Evolutionary conservation across 2,329 filamentous ascomycete genomes (phyloP), one percentile per base, ranked within the genome.

Genomic region (Colletotrichum sp.): DNA sequence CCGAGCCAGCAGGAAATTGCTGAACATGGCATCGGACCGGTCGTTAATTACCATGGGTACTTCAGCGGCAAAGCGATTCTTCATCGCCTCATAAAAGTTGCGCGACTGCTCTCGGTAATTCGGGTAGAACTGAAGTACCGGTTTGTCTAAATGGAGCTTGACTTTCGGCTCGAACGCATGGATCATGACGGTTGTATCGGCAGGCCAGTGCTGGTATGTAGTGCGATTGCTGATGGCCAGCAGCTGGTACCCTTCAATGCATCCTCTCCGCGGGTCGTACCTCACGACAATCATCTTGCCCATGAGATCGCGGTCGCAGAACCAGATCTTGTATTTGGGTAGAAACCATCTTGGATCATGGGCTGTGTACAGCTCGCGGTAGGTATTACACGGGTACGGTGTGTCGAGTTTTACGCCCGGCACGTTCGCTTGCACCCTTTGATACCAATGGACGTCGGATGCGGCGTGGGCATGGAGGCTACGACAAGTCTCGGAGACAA

Each of bases 281-380:
- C 94, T 92, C n/a, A 90, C 89, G 52, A 98, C 81, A 30, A 98
- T 89, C 57, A 98, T 84, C 81, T 94, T 94, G 0, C 96, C 96
- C 3, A 90, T 93, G 64, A 95, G 89, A 34, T 93, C 90, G 3
- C 88, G 89, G 83, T 98, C 95, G 75, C 92, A 91, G 81, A 98
- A 96, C 96, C 96, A 98, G 78, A 98, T 88, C 84, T 95, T 96
- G 82, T 95, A 89, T 68, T 91, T 92, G 0, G 95, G 89, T 2
- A 98, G 88, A 81, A 98, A 98, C 96, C 96, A 98, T 80, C 93
- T 92, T 1, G 94, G 93, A 78, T 97, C 90, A 82, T 97, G 94
- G 24, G 92, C 89, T 57, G 90, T 86, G 82, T 94, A 98, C 4
- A 98, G 90, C 30, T 94, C 89, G 73, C 91, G 91, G 84, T 93